Base-by-base conservation (phyloP, 306 rosid genomes). In the Rosa chinensis region DNA sequence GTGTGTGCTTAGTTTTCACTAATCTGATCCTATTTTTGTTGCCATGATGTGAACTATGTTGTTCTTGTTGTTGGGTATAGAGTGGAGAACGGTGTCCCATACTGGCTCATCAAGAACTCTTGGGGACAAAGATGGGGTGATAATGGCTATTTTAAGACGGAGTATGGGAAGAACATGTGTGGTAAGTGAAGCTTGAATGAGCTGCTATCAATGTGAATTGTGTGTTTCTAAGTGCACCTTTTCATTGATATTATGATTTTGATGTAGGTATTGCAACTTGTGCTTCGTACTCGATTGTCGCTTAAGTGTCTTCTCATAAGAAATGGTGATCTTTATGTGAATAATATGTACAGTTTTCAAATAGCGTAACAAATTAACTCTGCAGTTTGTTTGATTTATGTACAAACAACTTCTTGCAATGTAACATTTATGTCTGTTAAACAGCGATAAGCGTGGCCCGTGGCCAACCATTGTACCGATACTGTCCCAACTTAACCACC, bases 1-100 rank as follows among this genome's bases (percentile, higher is more conserved):
- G 20, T 53, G 13, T 20, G 18, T 4, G 12, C 10, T 6, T 53
- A 8, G 17, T 20, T 53, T 53, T 53, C 18, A 53, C 61, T 53
- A 21, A 53, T 53, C 2, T 18, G 13, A 20, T 10, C 40, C 8
- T 49, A 5, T 16, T 3, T 39, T 11, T 55, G 50, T 70, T 81
- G 77, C 81, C 92, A 92, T 97, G 97, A 92, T 81, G 98, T 92
- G 86, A 94, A 94, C 87, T 97, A 94, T 74, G 98, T 95, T 18
- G 98, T 92, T 86, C 85, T 94, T 53, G 98, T 95, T 13, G 94
- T 94, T 75, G 98, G 98, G 78, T 94, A 92, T 82, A 97, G 97
- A 78, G 87, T 82, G 10, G 97, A 94, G 83, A 61, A 84, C 70
- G 90, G 90, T 9, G 79, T 83, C 66, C 91, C 97, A 11, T 94